These are phyloP conservation scores for Fomitiporia mediterranea DNA, from an alignment of 1,284 basidiomycete genomes.

Conservation along the genomic window DNA sequence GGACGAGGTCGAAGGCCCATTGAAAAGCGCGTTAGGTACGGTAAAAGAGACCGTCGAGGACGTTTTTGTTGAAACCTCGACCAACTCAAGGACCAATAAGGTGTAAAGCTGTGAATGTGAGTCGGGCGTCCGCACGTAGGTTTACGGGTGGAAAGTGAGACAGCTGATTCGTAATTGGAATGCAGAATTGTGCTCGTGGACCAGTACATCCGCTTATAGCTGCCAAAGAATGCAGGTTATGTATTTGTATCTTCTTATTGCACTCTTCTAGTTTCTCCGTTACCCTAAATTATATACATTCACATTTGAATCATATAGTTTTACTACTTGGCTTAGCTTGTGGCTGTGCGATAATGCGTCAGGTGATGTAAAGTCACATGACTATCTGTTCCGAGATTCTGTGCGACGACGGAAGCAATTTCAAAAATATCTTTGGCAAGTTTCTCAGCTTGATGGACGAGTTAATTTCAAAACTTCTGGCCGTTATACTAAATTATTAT, in stretches of 20 bases:
- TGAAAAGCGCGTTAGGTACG: constrained; percentile 3
- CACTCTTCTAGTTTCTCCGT: no score
- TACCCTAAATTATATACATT: no score
- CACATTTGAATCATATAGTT: no score
- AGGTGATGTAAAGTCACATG: no score
- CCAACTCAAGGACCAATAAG: not conserved
- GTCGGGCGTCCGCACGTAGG: not conserved
- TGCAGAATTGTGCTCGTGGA: not conserved
- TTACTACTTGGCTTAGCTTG: no score
- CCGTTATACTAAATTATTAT: no score
- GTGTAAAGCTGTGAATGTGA: not conserved
- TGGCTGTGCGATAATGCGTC: no score
- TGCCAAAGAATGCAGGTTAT: not conserved
- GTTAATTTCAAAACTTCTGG: no score
- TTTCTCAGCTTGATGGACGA: no score
- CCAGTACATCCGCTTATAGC: not conserved
- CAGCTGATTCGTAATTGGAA: not conserved
- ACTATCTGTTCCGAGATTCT: no score
- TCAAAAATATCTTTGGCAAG: no score
- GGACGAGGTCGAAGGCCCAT: constrained; percentile 16
- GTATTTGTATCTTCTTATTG: not conserved
- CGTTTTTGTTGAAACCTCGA: not conserved
- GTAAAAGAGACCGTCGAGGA: constrained; percentile 6
- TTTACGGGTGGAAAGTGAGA: not conserved
- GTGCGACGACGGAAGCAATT: no score